A percentile compares a stretch with the other conserved stretches of the same genome.
These are phyloP conservation scores for Leccinellum rugosiceps DNA, from an alignment of 768 basidiomycete genomes.

Conservation along the genomic window DNA sequence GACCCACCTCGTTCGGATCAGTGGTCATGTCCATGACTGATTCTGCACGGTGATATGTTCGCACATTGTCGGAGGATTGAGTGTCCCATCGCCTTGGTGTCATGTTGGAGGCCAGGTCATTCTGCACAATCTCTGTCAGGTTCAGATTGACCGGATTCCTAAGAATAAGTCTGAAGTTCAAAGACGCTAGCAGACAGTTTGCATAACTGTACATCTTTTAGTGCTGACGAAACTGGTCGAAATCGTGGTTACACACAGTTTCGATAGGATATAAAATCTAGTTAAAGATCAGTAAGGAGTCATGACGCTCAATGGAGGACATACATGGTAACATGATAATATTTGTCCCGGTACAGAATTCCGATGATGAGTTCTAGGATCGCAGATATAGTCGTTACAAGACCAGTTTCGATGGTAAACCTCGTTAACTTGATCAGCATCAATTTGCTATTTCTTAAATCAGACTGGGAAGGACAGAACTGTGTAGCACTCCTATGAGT, in stretches of 20 bases:
- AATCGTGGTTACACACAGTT: not conserved
- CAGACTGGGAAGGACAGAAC: conserved; percentile 5
- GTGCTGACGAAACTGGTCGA: not conserved
- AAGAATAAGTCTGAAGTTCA: conserved; percentile 6
- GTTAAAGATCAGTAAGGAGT: not conserved
- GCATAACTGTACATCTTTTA: conserved; percentile 8
- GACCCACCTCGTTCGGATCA: not conserved
- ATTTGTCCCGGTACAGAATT: not conserved
- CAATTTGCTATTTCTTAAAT: too few relatives aligned
- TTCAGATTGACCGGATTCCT: not conserved
- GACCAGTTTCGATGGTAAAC: conserved; percentile 13
- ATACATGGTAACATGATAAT: conserved; percentile 14
- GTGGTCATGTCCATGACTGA: not conserved
- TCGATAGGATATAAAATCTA: conserved; percentile 4
- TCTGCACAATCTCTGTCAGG: not conserved
- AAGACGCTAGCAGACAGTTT: conserved; percentile 3
- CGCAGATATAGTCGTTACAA: conserved; percentile 11
- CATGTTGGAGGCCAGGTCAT: not conserved
- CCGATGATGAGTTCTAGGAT: conserved; percentile 11
- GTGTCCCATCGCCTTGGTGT: too few relatives aligned
- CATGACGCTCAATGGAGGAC: not conserved
- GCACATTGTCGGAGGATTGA: not conserved
- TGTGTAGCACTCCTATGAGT: not conserved
- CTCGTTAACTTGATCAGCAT: too few relatives aligned
- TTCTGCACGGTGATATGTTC: not conserved